Evolutionary conservation across 345 rosid species (phyloP), one percentile per base, ranked within the genome.

Genomic region (Alliaria petiolata): DNA sequence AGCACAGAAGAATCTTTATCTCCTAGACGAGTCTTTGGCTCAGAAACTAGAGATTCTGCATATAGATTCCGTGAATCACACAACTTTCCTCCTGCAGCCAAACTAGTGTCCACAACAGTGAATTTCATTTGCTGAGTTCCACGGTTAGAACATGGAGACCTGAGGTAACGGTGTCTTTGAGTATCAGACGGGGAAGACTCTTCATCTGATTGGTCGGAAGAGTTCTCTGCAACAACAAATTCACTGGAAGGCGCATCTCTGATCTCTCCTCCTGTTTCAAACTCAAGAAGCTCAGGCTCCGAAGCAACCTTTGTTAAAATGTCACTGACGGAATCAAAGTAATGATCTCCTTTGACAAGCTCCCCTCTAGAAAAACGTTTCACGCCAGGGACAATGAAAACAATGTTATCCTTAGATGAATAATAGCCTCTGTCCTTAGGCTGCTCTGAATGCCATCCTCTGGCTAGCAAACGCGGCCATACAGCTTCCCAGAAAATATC

Each of bases 401-500:
- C 92, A 51, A 89, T 72, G 76, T 59, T 65, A 45, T 80, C 80
- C 43, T 80, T 85, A 36, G 89, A 74, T 66, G 62, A 78, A 12
- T 52, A 25, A 58, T 80, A 81, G 60, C 81, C 56, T 52, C 69
- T 79, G 71, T 87, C 65, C 71, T 80, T 70, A 0, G 85, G 85
- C 78, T 87, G 86, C 80, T 89, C 91, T 20, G 92, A 89, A 72
- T 74, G 86, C 96, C 96, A 89, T 71, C 96, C 92, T 78, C 85
- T 78, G 20, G 86, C 96, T 7, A 89, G 82, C 74, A 89, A 75
- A 54, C 89, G 90, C 1, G 96, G 96, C 96, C 96, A 89, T 56
- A 87, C 87, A 49, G 91, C 91, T 69, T 87, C 92, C 96, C 96
- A 87, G 62, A 87, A 89, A 50, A 89, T 83, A 79, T 89, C 91